Evolutionary conservation across 2,329 filamentous ascomycete genomes (phyloP), one percentile per base, ranked within the genome.

Genomic region (Metarhizium robertsii): DNA sequence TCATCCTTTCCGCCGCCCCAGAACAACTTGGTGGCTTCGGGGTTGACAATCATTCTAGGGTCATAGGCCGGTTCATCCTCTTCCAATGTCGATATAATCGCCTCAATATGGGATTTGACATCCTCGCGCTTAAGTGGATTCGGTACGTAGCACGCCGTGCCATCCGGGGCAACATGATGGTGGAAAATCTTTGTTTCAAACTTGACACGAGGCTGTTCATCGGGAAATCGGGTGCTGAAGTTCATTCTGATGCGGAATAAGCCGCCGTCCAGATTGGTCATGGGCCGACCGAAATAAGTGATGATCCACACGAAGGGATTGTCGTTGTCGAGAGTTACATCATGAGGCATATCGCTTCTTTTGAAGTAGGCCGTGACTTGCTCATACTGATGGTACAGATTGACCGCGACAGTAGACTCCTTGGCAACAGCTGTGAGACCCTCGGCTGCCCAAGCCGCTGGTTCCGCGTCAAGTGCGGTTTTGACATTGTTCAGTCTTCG

Each of bases 251-350:
- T 86, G 58, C 83, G 83, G 74, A 97, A 92, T 58, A 97, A 80
- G 2, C 92, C 91, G 16, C 92, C 92, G 63, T 97, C 92, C 2
- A 97, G 81, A 62, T 95, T 91, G 6, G 91, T 95, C 87, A 94
- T 95, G 0, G 91, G 90, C 54, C 86, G 83, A 30, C 94, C 94
- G 67, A 96, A 95, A 67, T 96, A 92, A 1, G 90, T 94, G 57
- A 97, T 69, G 20, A 80, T 71, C 94, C 94, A 97, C 20, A 92
- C 78, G 65, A 96, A 96, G 0, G 92, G 92, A 64, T 96, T 97
- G 43, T 79, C 81, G 60, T 94, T 79, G 34, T 88, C 85, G 6
- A 97, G 75, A 55, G 85, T 81, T 42, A 97, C 74, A 61, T 91
- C 86, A 56, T 96, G 78, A 0, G 89, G 86, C 30, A 84, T 80